These are phyloP conservation scores for Gymnopus androsaceus DNA, from an alignment of 1,284 basidiomycete genomes.

Conservation along the genomic window DNA sequence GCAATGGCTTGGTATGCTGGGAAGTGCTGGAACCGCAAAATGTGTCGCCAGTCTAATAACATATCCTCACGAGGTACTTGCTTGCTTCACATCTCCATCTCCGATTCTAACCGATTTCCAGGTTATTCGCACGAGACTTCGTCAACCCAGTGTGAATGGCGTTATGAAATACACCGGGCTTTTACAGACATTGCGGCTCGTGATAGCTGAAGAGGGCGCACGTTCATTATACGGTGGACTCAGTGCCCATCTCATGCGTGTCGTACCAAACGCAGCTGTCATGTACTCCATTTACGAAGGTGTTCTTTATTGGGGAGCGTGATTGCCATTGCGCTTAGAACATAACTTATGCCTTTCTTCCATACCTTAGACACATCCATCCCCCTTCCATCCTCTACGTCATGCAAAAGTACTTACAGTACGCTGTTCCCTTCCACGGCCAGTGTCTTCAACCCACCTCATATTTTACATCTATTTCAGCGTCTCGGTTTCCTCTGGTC, in stretches of 20 bases:
- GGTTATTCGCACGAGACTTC: slow-evolving; percentile 90
- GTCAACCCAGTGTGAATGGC: slow-evolving; percentile 80
- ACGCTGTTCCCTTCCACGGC: not conserved
- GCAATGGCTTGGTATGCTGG: slow-evolving; percentile 83
- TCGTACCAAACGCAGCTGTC: slow-evolving; percentile 95
- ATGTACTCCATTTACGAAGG: slow-evolving; percentile 93
- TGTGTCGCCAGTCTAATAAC: slow-evolving; percentile 92
- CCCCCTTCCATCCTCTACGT: not conserved
- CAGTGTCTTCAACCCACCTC: not conserved
- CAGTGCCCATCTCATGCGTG: slow-evolving; percentile 92
- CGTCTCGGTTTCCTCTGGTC: not conserved
- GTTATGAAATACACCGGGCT: slow-evolving; percentile 87
- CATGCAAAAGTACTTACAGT: slow-evolving; percentile 5
- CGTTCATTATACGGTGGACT: slow-evolving; percentile 89
- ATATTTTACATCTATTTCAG: not conserved
- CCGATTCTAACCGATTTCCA: slow-evolving; percentile 28
- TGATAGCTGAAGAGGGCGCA: slow-evolving; percentile 90
- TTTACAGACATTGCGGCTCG: slow-evolving; percentile 80
- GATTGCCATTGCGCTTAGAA: not conserved
- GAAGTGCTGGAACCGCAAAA: slow-evolving; percentile 93
- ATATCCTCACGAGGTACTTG: slow-evolving; percentile 92
- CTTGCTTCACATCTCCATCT: slow-evolving; percentile 17
- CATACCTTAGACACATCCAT: not conserved
- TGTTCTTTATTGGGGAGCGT: slow-evolving; percentile 58
- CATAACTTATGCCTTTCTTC: not conserved